These are phyloP conservation scores for Geranium incanum DNA, from an alignment of 441 rosid genomes.

Conservation along the genomic window DNA sequence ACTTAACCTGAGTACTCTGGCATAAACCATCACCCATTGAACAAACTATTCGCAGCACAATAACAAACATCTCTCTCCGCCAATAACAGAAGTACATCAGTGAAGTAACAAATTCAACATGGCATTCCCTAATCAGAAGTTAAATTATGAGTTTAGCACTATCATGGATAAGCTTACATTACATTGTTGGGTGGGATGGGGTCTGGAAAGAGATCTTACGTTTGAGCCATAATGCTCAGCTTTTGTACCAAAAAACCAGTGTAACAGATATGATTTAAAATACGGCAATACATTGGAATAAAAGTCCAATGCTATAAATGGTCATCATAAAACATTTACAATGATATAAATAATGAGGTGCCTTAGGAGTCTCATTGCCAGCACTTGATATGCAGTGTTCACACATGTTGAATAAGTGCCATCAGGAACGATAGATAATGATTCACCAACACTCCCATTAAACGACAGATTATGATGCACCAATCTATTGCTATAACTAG, in stretches of 20 bases:
- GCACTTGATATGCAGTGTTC: neutral
- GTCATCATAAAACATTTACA: neutral
- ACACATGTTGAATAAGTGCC: neutral
- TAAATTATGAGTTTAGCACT: neutral
- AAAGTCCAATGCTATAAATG: neutral
- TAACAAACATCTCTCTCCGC: neutral
- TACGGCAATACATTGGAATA: neutral
- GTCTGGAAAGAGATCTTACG: neutral
- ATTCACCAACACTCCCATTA: constrained; percentile 3
- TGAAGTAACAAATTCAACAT: too few relatives aligned
- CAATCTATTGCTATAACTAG: neutral
- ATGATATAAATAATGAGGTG: neutral
- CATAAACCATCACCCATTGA: neutral
- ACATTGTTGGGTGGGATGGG: neutral
- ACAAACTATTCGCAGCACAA: neutral
- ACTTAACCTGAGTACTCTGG: neutral
- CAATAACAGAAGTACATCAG: neutral
- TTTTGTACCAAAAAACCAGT: neutral
- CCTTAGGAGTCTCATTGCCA: neutral
- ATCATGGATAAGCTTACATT: neutral
- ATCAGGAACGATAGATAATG: neutral
- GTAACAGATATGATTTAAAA: neutral
- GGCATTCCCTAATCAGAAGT: too few relatives aligned
- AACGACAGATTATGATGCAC: neutral
- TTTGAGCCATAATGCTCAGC: neutral